Evolutionary conservation across 306 rosid species (phyloP).

Genomic region (Castanea crenata): DNA sequence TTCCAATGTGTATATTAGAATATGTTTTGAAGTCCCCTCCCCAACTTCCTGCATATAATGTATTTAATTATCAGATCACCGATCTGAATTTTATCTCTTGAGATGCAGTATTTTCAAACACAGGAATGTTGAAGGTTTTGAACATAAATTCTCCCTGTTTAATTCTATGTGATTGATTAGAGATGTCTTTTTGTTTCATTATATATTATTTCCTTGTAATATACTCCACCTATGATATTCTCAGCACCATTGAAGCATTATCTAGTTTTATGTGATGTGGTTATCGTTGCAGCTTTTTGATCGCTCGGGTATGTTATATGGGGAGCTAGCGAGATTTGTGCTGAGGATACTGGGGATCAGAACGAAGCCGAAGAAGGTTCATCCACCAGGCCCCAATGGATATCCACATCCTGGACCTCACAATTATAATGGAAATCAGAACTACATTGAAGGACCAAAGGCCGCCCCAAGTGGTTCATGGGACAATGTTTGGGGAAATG

Average conservation of each 20-base stretch:
- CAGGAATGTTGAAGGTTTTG: not conserved
- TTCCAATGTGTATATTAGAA: not conserved
- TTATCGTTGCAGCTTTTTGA: slow-evolving; percentile 68
- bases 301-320: slow-evolving; percentile 81
- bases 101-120: not conserved
- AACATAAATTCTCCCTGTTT: not conserved
- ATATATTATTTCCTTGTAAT: not conserved
- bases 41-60: not conserved
- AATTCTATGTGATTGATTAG: not conserved
- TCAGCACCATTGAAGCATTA: not conserved
- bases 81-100: not conserved
- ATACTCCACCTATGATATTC: not conserved
- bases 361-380: slow-evolving; percentile 51
- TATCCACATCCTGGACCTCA: slow-evolving; percentile 47
- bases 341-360: slow-evolving; percentile 72
- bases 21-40: not conserved
- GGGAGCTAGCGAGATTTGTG: slow-evolving; percentile 91
- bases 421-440: slow-evolving; percentile 35
- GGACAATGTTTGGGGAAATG: slow-evolving; percentile 91
- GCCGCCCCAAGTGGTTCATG: slow-evolving; percentile 69
- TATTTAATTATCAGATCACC: not conserved
- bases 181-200: not conserved
- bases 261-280: slow-evolving; percentile 18
- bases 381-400: slow-evolving; percentile 62
- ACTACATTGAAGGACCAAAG: slow-evolving; percentile 64